Evolutionary conservation across 2,329 filamentous ascomycete genomes (phyloP).

Genomic region (Cordyceps fumosorosea): DNA sequence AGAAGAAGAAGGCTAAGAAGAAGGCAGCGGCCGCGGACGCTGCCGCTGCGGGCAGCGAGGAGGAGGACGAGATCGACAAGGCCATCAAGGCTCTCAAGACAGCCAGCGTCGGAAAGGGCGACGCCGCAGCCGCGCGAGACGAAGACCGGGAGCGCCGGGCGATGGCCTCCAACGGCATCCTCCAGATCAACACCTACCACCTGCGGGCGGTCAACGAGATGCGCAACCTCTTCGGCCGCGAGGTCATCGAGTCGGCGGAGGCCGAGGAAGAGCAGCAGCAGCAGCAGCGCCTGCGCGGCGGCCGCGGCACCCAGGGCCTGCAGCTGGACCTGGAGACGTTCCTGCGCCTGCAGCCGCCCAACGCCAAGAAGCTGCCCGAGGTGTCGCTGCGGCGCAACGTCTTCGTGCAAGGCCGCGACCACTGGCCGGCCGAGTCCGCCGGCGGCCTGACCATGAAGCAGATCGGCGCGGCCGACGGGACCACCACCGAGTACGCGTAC

Average conservation of each 20-base stretch:
- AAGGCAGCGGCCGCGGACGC: slow-evolving; percentile 20
- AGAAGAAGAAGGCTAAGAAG: slow-evolving; percentile 35
- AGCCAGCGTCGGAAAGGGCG: slow-evolving; percentile 9
- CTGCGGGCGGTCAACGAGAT: slow-evolving; percentile 90
- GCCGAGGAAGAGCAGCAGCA: slow-evolving; percentile 39
- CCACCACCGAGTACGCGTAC: slow-evolving; percentile 65
- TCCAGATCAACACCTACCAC: slow-evolving; percentile 56
- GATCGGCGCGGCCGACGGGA: slow-evolving; percentile 32
- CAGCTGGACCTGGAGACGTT: slow-evolving; percentile 53
- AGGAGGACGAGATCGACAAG: slow-evolving; percentile 49
- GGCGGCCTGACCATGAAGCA: slow-evolving; percentile 79
- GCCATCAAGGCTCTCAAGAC: slow-evolving; percentile 45
- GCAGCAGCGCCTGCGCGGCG: slow-evolving; percentile 24
- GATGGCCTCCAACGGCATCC: slow-evolving; percentile 32
- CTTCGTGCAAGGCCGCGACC: slow-evolving; percentile 79
- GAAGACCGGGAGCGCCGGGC: slow-evolving; percentile 14
- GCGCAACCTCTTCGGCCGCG: slow-evolving; percentile 54
- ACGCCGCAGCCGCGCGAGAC: not conserved
- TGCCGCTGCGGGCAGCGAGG: slow-evolving; percentile 17
- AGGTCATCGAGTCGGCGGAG: slow-evolving; percentile 48
- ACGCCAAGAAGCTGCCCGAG: slow-evolving; percentile 57
- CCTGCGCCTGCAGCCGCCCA: slow-evolving; percentile 45
- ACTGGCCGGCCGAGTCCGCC: slow-evolving; percentile 74
- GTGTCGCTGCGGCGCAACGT: slow-evolving; percentile 70
- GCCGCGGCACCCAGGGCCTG: slow-evolving; percentile 31